phyloP scores from a whole-genome alignment of 1,284 basidiomycete species.

The Puccinia novopanici region DNA sequence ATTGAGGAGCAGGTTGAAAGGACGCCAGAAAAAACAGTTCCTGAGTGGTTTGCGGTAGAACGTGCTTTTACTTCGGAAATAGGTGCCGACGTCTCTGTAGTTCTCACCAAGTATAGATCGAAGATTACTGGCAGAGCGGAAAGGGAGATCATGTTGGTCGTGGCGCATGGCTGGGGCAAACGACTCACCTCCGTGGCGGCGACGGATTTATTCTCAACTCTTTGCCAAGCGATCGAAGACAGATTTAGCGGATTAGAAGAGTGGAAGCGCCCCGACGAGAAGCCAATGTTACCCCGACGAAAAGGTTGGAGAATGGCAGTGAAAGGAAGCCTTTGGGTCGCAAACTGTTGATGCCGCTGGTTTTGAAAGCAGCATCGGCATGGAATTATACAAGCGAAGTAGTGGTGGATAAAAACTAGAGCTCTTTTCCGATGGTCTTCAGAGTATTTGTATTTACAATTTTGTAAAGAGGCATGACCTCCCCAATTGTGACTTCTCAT shows the following conservation, averaged over 20 bases:
- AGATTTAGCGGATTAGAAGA: constrained; percentile 39
- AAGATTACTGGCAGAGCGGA: constrained; percentile 47
- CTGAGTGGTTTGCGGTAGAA: constrained; percentile 57
- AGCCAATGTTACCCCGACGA: constrained; percentile 52
- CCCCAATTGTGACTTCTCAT: not conserved
- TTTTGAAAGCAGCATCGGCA: constrained; percentile 26
- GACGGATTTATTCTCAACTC: constrained; percentile 52
- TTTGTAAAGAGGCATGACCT: too few species aligned
- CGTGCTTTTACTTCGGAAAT: constrained; percentile 55
- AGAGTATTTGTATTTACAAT: too few species aligned
- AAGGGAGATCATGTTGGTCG: constrained; percentile 54
- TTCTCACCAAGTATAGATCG: constrained; percentile 53
- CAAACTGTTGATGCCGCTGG: constrained; percentile 39
- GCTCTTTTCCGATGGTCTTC: too few species aligned
- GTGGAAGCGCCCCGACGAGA: constrained; percentile 54
- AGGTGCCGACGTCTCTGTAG: constrained; percentile 54
- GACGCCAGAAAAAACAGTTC: constrained; percentile 53
- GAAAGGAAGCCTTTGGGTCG: constrained; percentile 13
- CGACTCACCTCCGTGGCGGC: constrained; percentile 33
- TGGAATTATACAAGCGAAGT: constrained; percentile 22
- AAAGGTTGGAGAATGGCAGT: constrained; percentile 50
- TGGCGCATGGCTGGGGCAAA: constrained; percentile 55
- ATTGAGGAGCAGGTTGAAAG: constrained; percentile 58
- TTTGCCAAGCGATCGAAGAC: constrained; percentile 52
- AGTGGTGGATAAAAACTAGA: not conserved